Evolutionary conservation across 108 stramenopile species (phyloP).

Genomic region (Stephanodiscus triporus): DNA sequence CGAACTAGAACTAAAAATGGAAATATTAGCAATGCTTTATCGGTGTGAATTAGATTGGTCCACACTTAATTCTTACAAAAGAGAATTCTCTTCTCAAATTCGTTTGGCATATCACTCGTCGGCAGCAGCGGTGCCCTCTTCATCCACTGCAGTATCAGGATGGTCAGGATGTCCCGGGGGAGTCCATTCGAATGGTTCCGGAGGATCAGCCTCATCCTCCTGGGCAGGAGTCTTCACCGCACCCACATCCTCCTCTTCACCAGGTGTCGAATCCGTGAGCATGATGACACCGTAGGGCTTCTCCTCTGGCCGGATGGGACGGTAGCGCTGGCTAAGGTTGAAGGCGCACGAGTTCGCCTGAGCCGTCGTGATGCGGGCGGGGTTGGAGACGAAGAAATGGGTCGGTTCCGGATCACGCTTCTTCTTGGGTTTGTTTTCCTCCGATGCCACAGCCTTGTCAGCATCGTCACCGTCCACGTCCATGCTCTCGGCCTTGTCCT

Average conservation of each 20-base stretch:
- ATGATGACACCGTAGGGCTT: conserved; percentile 85
- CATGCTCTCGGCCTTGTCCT: conserved; percentile 58
- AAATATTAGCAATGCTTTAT: too few species aligned
- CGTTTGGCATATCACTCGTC: neutral
- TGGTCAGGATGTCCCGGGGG: conserved; percentile 54
- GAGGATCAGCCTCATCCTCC: conserved; percentile 85
- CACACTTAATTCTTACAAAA: neutral
- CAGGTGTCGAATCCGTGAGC: conserved; percentile 84
- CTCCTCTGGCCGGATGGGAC: conserved; percentile 78
- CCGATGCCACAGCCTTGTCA: conserved; percentile 52
- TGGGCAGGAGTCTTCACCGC: conserved; percentile 84
- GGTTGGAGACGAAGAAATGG: conserved; percentile 76
- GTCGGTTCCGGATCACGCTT: conserved; percentile 86
- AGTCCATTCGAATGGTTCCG: conserved; percentile 91
- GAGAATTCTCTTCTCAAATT: neutral
- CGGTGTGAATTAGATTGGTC: too few species aligned
- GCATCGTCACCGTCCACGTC: conserved; percentile 68
- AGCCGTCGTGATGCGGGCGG: conserved; percentile 80
- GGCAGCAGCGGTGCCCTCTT: conserved; percentile 1
- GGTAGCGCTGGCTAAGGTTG: conserved; percentile 83
- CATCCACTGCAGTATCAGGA: conserved; percentile 22
- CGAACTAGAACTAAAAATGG: too few species aligned
- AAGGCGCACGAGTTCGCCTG: conserved; percentile 77
- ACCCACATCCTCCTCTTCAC: conserved; percentile 85
- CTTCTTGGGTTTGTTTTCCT: conserved; percentile 80